Evolutionary conservation across 169 alveolate genomes (phyloP), one percentile per base, ranked within the genome.

Genomic region (Cryptosporidium felis): DNA sequence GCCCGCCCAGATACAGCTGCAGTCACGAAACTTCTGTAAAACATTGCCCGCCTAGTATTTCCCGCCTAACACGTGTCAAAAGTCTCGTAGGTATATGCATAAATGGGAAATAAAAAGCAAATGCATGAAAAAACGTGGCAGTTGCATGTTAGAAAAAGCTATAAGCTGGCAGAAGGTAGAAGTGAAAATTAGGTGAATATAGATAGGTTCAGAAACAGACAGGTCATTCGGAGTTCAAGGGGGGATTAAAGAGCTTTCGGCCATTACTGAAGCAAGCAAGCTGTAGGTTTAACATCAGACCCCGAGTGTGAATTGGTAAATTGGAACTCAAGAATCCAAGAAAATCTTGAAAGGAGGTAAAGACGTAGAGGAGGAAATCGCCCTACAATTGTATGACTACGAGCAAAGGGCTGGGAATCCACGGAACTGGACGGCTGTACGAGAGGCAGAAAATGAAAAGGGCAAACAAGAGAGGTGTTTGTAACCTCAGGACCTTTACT

Each of bases 1-100:
- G 5, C 44, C 63, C 63, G 63, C 63, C 41, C 3, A 56, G 32
- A 56, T 21, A 3, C n/a, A 42, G 2, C 32, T 56, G 26, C 12
- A n/a, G n/a, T n/a, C n/a, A 56, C 2, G 32, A 56, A 16, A 16
- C n/a, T 56, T 56, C 63, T 56, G 63, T 26, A 56, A 56, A 41
- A 18, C 1, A 0, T 0, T n/a, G 1, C 63, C 63, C 63, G 63
- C 63, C 18, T 1, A 21, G n/a, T n/a, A 10, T 6, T 8, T 21
- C 18, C 63, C 63, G 63, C 63, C 45, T 14, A 9, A 28, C 36
- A 56, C 63, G 63, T 56, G 63, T 56, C 63, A 56, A 56, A 56
- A 56, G 63, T 56, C 63, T 56, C 63, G 63, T 42, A 38, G 63
- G 63, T 56, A 56, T 56, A 56, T 56, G 63, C 41, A 56, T 30